Conservation (phyloP, 768 basidiomycete genomes). For the Gymnopilus junonius region DNA sequence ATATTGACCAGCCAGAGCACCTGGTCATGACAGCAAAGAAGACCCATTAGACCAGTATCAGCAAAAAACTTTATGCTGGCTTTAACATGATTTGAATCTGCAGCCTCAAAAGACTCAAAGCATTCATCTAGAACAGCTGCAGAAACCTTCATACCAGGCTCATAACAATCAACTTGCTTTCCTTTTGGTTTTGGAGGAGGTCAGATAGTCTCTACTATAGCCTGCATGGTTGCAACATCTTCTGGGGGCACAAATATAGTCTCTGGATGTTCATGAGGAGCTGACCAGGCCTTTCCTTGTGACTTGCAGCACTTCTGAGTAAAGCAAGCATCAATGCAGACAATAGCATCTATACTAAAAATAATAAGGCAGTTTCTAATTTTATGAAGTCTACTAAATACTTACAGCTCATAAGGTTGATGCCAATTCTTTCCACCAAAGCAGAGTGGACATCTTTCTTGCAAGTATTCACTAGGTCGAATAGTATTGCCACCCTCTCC, state of each 20-base stretch:
- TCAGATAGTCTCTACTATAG: too few relatives aligned
- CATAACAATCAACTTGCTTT: not conserved
- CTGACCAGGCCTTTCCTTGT: too few relatives aligned
- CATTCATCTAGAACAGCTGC: slow-evolving; percentile 36
- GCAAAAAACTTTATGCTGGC: slow-evolving; percentile 22
- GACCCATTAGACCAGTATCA: not conserved
- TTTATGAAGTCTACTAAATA: too few relatives aligned
- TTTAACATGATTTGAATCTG: slow-evolving; percentile 28
- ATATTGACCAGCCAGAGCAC: not conserved
- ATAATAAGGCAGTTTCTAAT: too few relatives aligned
- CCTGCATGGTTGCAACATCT: too few relatives aligned
- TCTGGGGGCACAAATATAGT: too few relatives aligned
- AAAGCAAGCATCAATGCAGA: too few relatives aligned
- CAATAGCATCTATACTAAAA: too few relatives aligned
- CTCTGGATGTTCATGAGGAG: too few relatives aligned
- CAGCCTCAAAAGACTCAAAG: slow-evolving; percentile 33
- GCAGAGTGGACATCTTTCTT: not conserved
- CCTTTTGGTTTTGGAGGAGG: too few relatives aligned
- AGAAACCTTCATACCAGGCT: slow-evolving; percentile 29
- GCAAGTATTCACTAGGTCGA: not conserved
- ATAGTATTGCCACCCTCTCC: not conserved
- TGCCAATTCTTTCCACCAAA: not conserved
- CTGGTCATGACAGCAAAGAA: not conserved
- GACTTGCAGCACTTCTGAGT: too few relatives aligned
- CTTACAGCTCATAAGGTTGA: not conserved